These are phyloP conservation scores for Aspergillus phoenicis DNA, from an alignment of 2,329 filamentous ascomycete genomes.

Conservation along the genomic window DNA sequence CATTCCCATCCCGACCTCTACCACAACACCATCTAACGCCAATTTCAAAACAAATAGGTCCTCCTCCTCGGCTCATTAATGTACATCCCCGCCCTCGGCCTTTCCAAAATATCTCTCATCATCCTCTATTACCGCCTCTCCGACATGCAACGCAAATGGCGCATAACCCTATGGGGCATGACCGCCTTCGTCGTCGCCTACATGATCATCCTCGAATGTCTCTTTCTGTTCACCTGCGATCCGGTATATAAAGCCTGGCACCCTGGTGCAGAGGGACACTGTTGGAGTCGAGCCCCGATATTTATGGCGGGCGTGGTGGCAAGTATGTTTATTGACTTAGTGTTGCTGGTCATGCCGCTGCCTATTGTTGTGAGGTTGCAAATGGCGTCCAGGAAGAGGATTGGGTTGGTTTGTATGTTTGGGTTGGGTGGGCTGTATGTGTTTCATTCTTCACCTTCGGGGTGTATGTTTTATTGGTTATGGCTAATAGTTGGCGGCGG, in stretches of 20 bases:
- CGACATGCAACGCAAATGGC: constrained; percentile 4
- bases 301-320: constrained; percentile 2
- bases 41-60: background rate
- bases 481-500: no score
- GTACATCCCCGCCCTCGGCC: constrained; percentile 3
- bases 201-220: constrained; percentile 3
- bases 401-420: constrained; percentile 1
- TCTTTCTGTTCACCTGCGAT: background rate
- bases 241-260: background rate
- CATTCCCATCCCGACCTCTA: background rate
- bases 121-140: constrained; percentile 9
- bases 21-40: background rate
- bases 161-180: constrained; percentile 1
- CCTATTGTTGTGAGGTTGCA: constrained; percentile 2
- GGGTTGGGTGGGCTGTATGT: constrained; percentile 1
- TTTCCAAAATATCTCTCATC: constrained; percentile 9
- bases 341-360: background rate
- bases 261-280: background rate
- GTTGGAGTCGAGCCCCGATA: background rate
- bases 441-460: background rate
- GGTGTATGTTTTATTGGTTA: background rate
- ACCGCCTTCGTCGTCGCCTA: background rate
- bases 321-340: constrained; percentile 4
- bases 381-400: background rate
- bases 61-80: constrained; percentile 2